Conservation (phyloP, 164 flowering plant genomes). For the Sedum album region DNA sequence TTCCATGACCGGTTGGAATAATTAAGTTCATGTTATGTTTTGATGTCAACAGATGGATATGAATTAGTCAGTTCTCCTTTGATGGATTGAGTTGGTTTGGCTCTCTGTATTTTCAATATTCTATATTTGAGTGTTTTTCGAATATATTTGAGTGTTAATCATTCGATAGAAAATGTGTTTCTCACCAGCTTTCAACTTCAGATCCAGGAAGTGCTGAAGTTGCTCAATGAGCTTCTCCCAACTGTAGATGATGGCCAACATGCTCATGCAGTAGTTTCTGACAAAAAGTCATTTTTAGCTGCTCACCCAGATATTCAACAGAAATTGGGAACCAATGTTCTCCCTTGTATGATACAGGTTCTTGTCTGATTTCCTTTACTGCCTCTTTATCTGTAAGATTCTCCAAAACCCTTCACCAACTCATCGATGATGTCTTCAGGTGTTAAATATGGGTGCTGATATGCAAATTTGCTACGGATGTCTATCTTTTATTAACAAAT, state of each 20-base stretch:
- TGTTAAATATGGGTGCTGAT: conserved; percentile 66
- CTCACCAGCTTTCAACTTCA: conserved; percentile 17
- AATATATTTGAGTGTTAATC: too few species aligned
- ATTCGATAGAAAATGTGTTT: background rate
- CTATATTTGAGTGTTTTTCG: background rate
- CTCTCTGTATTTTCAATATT: background rate
- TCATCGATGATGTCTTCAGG: conserved; percentile 31
- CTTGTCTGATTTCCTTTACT: conserved; percentile 7
- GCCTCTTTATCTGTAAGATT: background rate
- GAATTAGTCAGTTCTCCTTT: background rate
- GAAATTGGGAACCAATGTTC: conserved; percentile 56
- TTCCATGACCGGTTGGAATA: background rate
- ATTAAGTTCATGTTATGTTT: background rate
- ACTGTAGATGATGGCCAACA: conserved; percentile 25
- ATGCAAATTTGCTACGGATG: conserved; percentile 57
- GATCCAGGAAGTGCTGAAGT: conserved; percentile 67
- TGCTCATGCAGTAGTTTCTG: conserved; percentile 17
- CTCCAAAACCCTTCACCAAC: background rate
- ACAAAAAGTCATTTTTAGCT: conserved; percentile 42
- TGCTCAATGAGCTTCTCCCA: conserved; percentile 81
- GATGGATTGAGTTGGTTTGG: background rate
- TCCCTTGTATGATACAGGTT: conserved; percentile 74
- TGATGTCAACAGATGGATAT: background rate
- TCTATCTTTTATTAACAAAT: conserved; percentile 61
- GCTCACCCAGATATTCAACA: conserved; percentile 49